Base-by-base conservation (phyloP, 257 asterid genomes). In the Nyctanthes arbortristis region DNA sequence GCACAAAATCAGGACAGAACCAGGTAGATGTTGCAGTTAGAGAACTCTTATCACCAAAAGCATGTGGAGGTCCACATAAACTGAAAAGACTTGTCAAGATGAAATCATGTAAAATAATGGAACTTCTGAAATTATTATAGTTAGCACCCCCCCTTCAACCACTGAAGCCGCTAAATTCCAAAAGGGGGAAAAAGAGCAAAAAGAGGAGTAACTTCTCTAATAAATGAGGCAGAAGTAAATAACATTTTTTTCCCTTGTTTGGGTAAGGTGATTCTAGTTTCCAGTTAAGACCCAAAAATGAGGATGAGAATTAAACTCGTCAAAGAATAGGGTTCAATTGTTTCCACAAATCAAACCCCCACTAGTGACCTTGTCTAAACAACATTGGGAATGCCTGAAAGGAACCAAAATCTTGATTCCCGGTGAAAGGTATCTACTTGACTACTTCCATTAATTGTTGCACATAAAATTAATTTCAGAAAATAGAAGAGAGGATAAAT, bases 401-500 rank as follows among this genome's bases (percentile, higher is more conserved):
- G 4, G 14, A 6, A 63, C 24, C 34, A 14, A 65, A 43, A 60
- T 64, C 20, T 39, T 20, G 68, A 72, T 18, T 58, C 36, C 31
- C 12, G 57, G 45, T 61, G 68, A 32, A 61, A 60, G 68, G 22
- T 35, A 30, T 43, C 16, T 16, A 47, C n/a, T n/a, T n/a, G n/a
- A n/a, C 57, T 47, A 7, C 28, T 47, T 47, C 20, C 25, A 18
- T 27, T 18, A 18, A 47, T n/a, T 47, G 56, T 18, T 47, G 27
- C 12, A 47, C 27, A n/a, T n/a, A n/a, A n/a, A n/a, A n/a, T 20
- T 18, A 47, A 47, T 16, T 47, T 47, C 57, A 47, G 28, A 28
- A 20, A 47, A 47, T n/a, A 47, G 28, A 28, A 20, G 13, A 47
- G 57, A 47, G 10, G 0, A 1, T 47, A 47, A 47, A 1, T 9